phyloP scores from a whole-genome alignment of 345 rosid genomes.

The Theobroma cacao region DNA sequence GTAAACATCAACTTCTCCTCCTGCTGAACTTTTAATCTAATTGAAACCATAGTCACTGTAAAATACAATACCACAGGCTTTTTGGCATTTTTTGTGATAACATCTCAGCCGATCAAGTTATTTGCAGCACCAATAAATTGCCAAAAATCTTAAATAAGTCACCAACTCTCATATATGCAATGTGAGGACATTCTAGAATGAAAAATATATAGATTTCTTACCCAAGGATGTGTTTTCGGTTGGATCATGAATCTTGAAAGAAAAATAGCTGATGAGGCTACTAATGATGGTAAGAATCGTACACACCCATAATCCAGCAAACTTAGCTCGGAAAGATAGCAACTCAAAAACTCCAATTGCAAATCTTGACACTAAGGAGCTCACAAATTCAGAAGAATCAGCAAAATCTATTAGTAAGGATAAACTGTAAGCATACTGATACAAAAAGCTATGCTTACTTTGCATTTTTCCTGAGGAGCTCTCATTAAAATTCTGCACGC shows the following conservation, averaged over 20 bases:
- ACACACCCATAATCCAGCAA: slow-evolving; percentile 61
- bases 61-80: background rate
- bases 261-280: slow-evolving; percentile 61
- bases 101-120: background rate
- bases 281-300: slow-evolving; percentile 56
- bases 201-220: slow-evolving; percentile 18
- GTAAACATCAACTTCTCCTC: background rate
- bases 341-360: slow-evolving; percentile 55
- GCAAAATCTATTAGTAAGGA: background rate
- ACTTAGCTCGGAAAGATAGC: slow-evolving; percentile 68
- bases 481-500: slow-evolving; percentile 42
- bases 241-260: slow-evolving; percentile 48
- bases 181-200: background rate
- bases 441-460: slow-evolving; percentile 25
- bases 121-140: background rate
- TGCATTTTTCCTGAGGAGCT: slow-evolving; percentile 41
- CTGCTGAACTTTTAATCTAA: background rate
- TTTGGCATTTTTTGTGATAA: background rate
- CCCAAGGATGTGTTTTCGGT: slow-evolving; percentile 62
- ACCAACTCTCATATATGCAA: background rate
- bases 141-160: background rate
- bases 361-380: slow-evolving; percentile 31
- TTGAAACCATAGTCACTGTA: background rate
- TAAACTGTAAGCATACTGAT: background rate
- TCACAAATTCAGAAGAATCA: background rate